Evolutionary conservation across 2,329 filamentous ascomycete species (phyloP).

Genomic region (Orbilia ellipsospora): DNA sequence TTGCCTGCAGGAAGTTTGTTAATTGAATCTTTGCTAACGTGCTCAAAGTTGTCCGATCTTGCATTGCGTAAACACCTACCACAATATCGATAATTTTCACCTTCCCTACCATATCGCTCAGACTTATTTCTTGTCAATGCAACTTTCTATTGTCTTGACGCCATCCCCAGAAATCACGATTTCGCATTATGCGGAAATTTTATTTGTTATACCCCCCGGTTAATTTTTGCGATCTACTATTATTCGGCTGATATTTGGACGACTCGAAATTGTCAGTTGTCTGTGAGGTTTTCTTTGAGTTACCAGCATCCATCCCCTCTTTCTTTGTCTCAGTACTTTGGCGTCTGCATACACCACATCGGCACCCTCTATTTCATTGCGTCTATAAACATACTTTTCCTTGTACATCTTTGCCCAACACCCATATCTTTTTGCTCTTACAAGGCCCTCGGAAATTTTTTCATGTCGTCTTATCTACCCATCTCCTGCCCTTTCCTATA

Average conservation of each 20-base stretch:
- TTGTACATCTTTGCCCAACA: slow-evolving; percentile 53
- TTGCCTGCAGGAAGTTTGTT: slow-evolving; percentile 15
- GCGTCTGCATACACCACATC: slow-evolving; percentile 55
- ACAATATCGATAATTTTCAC: background rate
- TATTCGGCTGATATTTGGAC: background rate
- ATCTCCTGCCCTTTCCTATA: slow-evolving; percentile 2
- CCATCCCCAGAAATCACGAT: slow-evolving; percentile 18
- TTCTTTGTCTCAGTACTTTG: slow-evolving; percentile 50
- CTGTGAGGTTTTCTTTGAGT: slow-evolving; percentile 29
- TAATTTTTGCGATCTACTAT: slow-evolving; percentile 18
- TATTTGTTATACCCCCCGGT: slow-evolving; percentile 14
- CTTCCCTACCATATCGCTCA: background rate
- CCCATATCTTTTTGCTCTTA: slow-evolving; percentile 11
- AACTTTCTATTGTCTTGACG: slow-evolving; percentile 1
- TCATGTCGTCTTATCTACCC: slow-evolving; percentile 14
- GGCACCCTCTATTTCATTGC: slow-evolving; percentile 46
- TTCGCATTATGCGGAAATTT: slow-evolving; percentile 30
- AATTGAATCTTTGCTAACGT: slow-evolving; percentile 9
- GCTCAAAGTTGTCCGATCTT: slow-evolving; percentile 45
- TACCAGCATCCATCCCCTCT: slow-evolving; percentile 30
- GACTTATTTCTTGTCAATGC: background rate
- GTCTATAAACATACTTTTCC: slow-evolving; percentile 51
- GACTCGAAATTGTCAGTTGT: slow-evolving; percentile 24
- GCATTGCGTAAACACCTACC: slow-evolving; percentile 44
- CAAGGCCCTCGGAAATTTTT: slow-evolving; percentile 4